phyloP scores from a whole-genome alignment of 805 yeast genomes.

The Cyberlindnera mississippiensis region DNA sequence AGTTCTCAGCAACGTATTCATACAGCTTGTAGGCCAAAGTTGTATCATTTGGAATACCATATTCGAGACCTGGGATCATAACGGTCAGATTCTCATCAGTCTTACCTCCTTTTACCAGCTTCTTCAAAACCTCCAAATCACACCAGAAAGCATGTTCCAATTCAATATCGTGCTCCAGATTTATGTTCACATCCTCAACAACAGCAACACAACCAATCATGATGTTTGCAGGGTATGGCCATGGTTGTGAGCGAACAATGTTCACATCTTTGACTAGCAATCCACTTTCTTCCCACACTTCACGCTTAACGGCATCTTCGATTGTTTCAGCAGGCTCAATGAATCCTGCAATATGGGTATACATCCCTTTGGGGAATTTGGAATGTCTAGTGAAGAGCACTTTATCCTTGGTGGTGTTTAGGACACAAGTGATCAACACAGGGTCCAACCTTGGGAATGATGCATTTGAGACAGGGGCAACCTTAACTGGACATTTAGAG shows the following conservation, averaged over 20 bases:
- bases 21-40: slow-evolving; percentile 25
- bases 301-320: slow-evolving; percentile 83
- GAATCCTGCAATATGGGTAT: slow-evolving; percentile 89
- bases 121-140: slow-evolving; percentile 46
- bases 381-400: slow-evolving; percentile 66
- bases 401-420: slow-evolving; percentile 56
- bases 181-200: slow-evolving; percentile 48
- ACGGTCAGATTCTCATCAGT: slow-evolving; percentile 21
- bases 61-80: slow-evolving; percentile 11
- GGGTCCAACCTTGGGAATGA: slow-evolving; percentile 94
- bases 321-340: slow-evolving; percentile 94
- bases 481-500: slow-evolving; percentile 22
- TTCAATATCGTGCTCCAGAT: slow-evolving; percentile 81
- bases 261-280: slow-evolving; percentile 50
- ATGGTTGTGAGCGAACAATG: slow-evolving; percentile 79
- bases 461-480: slow-evolving; percentile 59
- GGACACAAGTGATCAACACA: slow-evolving; percentile 75
- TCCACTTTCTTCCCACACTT: slow-evolving; percentile 95
- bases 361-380: slow-evolving; percentile 53
- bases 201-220: slow-evolving; percentile 90
- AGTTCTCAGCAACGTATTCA: slow-evolving; percentile 23
- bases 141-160: slow-evolving; percentile 85
- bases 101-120: slow-evolving; percentile 31
- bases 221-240: slow-evolving; percentile 95
- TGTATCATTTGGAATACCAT: slow-evolving; percentile 27